Base-by-base conservation (phyloP, 345 rosid genomes). In the Eucalyptus rudis region DNA sequence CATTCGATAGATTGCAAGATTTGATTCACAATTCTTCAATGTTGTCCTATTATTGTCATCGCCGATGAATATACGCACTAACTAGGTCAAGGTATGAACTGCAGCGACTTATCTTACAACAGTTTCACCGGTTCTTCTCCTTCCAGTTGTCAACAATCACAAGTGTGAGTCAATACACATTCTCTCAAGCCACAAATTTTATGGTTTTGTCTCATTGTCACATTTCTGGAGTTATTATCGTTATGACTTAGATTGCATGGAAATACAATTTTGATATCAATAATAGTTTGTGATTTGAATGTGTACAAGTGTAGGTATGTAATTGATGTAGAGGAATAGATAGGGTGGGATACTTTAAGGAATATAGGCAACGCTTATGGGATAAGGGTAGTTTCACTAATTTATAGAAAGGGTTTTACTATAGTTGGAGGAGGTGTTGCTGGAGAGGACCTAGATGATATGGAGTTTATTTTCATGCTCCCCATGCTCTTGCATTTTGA, bases 41-140 rank as follows among this genome's bases (percentile, higher is more conserved):
- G 45, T 51, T 5, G 83, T 20, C 11, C 27, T 10, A 36, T 6
- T 19, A 71, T 36, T 36, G 43, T 71, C 8, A 29, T 71, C 8
- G 1, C 27, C 1, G 5, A 13, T 10, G 5, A 31, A 33, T 33
- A 17, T 17, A 44, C 7, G 0, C 80, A 40, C 51, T 71, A 56
- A 56, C 44, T 31, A 43, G 43, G 52, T 80, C 76, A 22, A 20
- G 25, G 5, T 83, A 50, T 59, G 22, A 27, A 31, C 49, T 43
- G 86, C 95, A 95, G 98, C 19, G 99, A 97, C 92, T 90, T 96
- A 86, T 97, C 99, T 54, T 95, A 95, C 91, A 94, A 97, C 94
- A 96, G 93, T 88, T 98, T 98, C 91, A 94, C 94, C 1, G 88
- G 90, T 40, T 86, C 95, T 66, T 86, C 93, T 89, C 5, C 86